phyloP scores from a whole-genome alignment of 345 rosid species.

The Chamaenerion angustifolium region DNA sequence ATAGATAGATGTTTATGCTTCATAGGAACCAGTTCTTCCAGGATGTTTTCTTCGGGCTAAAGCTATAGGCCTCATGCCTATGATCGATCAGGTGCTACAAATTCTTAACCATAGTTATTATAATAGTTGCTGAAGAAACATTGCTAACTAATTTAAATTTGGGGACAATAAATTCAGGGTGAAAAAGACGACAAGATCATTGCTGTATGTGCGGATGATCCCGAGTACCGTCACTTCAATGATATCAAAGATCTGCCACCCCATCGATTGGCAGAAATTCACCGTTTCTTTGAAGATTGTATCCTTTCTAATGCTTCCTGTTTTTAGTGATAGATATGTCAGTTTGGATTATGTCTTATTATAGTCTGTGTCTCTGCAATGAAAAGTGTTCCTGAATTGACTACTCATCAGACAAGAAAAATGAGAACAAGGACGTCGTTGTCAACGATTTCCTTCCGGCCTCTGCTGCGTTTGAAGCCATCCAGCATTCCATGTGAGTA shows the following conservation, averaged over 20 bases:
- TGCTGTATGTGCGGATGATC: slow-evolving; percentile 99
- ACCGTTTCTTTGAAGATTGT: slow-evolving; percentile 99
- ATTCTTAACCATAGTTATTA: background rate
- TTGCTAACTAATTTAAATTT: too few species aligned
- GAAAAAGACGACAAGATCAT: slow-evolving; percentile 99
- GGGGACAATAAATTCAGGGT: slow-evolving; percentile 32
- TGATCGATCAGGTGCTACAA: slow-evolving; percentile 80
- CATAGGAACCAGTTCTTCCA: slow-evolving; percentile 93
- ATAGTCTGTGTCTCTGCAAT: too few species aligned
- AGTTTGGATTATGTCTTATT: background rate
- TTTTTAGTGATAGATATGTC: background rate
- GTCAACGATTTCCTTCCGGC: slow-evolving; percentile 89
- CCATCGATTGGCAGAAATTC: slow-evolving; percentile 96
- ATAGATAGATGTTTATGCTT: too few species aligned
- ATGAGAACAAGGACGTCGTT: slow-evolving; percentile 98
- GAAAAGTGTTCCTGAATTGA: slow-evolving; percentile 10
- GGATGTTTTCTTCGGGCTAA: slow-evolving; percentile 95
- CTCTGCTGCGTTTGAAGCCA: slow-evolving; percentile 55
- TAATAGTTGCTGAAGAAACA: too few species aligned
- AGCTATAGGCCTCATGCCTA: slow-evolving; percentile 99
- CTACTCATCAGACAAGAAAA: slow-evolving; percentile 47
- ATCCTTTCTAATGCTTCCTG: slow-evolving; percentile 12
- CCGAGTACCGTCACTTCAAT: slow-evolving; percentile 82
- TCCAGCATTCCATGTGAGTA: slow-evolving; percentile 83
- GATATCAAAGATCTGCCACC: slow-evolving; percentile 94